Evolutionary conservation across 345 rosid species (phyloP).

Genomic region (Hibiscus syriacus): DNA sequence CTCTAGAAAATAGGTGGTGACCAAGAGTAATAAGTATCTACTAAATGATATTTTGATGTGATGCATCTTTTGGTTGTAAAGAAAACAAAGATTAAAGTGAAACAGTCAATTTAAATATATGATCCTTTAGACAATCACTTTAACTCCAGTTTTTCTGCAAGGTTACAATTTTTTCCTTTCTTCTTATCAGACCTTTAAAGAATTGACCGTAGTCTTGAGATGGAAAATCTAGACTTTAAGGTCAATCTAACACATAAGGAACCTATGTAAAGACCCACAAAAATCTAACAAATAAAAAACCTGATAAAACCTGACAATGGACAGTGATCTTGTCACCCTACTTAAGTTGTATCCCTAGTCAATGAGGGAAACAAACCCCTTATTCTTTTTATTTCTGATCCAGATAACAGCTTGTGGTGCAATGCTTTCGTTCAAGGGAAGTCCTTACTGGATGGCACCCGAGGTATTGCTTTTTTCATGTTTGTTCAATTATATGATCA

Average conservation of each 20-base stretch:
- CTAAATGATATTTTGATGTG: neutral
- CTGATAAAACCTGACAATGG: neutral
- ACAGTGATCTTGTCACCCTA: neutral
- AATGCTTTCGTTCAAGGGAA: constrained; percentile 96
- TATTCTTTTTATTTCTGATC: constrained; percentile 16
- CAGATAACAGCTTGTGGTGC: constrained; percentile 68
- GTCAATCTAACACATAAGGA: neutral
- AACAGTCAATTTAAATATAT: neutral
- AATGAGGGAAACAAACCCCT: constrained; percentile 11
- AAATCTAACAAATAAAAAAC: neutral
- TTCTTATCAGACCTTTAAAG: neutral
- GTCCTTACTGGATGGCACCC: constrained; percentile 99
- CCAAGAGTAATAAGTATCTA: neutral
- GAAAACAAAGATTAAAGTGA: neutral
- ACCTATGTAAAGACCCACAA: neutral
- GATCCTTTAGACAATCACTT: neutral
- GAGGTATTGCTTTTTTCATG: constrained; percentile 46
- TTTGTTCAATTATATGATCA: neutral
- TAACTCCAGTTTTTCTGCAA: neutral
- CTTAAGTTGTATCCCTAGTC: neutral
- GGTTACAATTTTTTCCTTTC: neutral
- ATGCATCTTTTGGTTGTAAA: neutral
- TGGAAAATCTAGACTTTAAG: neutral
- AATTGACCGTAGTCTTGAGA: neutral
- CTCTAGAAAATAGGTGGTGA: neutral